Percentiles rank a stretch among this genome's conserved stretches.
phyloP scores from a whole-genome alignment of 257 asterid species.

The Solanum okadae region DNA sequence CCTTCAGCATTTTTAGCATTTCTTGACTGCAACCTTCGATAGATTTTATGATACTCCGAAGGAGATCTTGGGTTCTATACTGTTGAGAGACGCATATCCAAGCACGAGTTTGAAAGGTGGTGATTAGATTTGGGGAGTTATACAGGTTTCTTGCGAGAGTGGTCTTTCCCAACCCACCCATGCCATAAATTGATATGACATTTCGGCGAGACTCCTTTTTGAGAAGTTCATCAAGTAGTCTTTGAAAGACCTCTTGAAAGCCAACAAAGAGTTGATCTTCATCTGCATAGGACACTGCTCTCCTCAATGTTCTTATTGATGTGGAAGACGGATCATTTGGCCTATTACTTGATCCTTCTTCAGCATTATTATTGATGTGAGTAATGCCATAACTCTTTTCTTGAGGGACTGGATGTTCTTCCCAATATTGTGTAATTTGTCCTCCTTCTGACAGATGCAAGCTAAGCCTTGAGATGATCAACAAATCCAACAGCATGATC shows the following conservation, averaged over 20 bases:
- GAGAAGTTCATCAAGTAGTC: not conserved
- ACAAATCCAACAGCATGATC: not conserved
- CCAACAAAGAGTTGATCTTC: not conserved
- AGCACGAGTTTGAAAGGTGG: not conserved
- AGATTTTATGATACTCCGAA: too few relatives aligned
- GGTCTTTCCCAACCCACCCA: not conserved
- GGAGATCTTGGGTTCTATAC: too few relatives aligned
- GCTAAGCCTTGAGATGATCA: not conserved
- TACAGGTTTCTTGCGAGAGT: not conserved
- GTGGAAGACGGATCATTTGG: not conserved
- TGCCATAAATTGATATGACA: not conserved
- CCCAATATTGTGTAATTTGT: not conserved
- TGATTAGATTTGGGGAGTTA: not conserved
- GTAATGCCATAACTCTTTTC: not conserved
- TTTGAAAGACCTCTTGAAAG: not conserved
- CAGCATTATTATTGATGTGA: not conserved
- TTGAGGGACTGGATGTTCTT: not conserved
- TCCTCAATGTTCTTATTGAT: not conserved
- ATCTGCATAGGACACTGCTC: not conserved
- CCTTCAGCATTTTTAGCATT: too few relatives aligned
- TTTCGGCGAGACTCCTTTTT: not conserved
- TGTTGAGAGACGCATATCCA: not conserved
- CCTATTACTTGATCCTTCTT: not conserved
- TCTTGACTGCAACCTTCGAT: not conserved
- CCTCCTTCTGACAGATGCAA: not conserved